A percentile compares a stretch with the other conserved stretches of the same genome.
Conservation (phyloP, 495 filamentous ascomycete genomes). For the Clohesyomyces aquaticus region DNA sequence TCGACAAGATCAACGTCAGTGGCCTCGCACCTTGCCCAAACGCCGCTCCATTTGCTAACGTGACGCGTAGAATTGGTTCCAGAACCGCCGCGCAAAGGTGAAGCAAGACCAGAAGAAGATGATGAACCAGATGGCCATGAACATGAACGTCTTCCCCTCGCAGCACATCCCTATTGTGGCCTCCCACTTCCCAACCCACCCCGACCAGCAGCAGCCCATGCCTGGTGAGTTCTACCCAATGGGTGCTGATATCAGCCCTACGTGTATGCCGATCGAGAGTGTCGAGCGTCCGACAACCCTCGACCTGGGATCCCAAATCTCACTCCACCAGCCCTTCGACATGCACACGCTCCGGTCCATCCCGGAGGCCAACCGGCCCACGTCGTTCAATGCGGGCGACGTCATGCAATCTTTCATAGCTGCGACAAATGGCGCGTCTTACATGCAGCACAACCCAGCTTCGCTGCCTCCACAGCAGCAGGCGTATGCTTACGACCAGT, state of each 20-base stretch:
- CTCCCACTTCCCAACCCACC: slow-evolving; percentile 21
- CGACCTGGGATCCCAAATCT: slow-evolving; percentile 33
- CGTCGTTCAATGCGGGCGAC: slow-evolving; percentile 26
- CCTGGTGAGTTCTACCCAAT: slow-evolving; percentile 28
- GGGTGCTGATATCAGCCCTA: slow-evolving; percentile 38
- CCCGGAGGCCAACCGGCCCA: slow-evolving; percentile 32
- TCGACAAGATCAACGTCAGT: slow-evolving; percentile 53
- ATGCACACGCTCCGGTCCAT: slow-evolving; percentile 40
- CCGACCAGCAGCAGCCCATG: slow-evolving; percentile 20
- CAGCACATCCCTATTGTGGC: slow-evolving; percentile 28
- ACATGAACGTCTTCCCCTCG: slow-evolving; percentile 31
- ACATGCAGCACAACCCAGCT: slow-evolving; percentile 23
- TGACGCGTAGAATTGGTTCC: slow-evolving; percentile 51
- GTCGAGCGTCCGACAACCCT: slow-evolving; percentile 33
- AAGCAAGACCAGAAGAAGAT: slow-evolving; percentile 52
- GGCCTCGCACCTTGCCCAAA: not conserved
- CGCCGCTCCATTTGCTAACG: slow-evolving; percentile 15
- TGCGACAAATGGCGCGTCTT: slow-evolving; percentile 27
- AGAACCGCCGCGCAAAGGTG: slow-evolving; percentile 51
- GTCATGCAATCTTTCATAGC: slow-evolving; percentile 39
- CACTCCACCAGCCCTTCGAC: slow-evolving; percentile 35
- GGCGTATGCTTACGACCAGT: slow-evolving; percentile 24
- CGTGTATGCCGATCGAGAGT: slow-evolving; percentile 37
- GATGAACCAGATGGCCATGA: slow-evolving; percentile 38
- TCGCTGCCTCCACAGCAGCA: slow-evolving; percentile 23